A percentile compares a stretch with the other conserved stretches of the same genome.
These are phyloP conservation scores for Globisporangium radiosum DNA, from an alignment of 352 stramenopile species.

Conservation along the genomic window DNA sequence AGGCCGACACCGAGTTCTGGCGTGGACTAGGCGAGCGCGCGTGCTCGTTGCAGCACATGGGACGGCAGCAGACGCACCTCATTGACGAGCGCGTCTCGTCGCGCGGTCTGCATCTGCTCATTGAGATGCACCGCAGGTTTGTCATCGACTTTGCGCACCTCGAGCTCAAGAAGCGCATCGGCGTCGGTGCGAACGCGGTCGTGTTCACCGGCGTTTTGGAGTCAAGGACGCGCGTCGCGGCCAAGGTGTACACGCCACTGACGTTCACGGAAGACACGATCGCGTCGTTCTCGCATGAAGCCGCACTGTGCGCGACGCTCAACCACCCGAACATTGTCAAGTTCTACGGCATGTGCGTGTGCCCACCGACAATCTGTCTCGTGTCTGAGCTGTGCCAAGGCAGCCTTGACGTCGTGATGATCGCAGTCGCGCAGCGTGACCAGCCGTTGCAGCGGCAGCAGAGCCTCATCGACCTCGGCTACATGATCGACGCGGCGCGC, in stretches of 20 bases:
- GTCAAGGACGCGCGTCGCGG: slow-evolving; percentile 26
- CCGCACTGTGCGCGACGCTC: slow-evolving; percentile 39
- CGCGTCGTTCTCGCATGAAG: slow-evolving; percentile 54
- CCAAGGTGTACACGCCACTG: slow-evolving; percentile 59
- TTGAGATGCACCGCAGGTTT: slow-evolving; percentile 63
- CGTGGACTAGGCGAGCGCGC: slow-evolving; percentile 31
- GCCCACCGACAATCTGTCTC: slow-evolving; percentile 53
- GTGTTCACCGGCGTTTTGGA: slow-evolving; percentile 46
- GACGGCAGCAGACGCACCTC: slow-evolving; percentile 5
- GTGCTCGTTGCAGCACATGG: slow-evolving; percentile 21
- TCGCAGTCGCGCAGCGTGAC: slow-evolving; percentile 12
- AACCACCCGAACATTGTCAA: slow-evolving; percentile 54
- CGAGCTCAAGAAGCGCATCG: slow-evolving; percentile 39
- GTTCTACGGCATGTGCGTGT: slow-evolving; percentile 64
- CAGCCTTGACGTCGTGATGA: slow-evolving; percentile 37
- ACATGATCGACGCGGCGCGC: slow-evolving; percentile 59
- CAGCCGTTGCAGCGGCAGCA: slow-evolving; percentile 21
- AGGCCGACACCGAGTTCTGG: slow-evolving; percentile 47
- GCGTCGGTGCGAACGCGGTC: slow-evolving; percentile 31
- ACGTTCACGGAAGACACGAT: slow-evolving; percentile 47
- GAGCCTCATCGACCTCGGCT: slow-evolving; percentile 37
- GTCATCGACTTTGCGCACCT: slow-evolving; percentile 67
- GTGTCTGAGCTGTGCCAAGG: slow-evolving; percentile 53
- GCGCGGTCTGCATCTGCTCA: slow-evolving; percentile 39
- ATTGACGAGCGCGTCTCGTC: slow-evolving; percentile 37